Conservation (phyloP, 305 asterid genomes). For the Fraxinus sp. region DNA sequence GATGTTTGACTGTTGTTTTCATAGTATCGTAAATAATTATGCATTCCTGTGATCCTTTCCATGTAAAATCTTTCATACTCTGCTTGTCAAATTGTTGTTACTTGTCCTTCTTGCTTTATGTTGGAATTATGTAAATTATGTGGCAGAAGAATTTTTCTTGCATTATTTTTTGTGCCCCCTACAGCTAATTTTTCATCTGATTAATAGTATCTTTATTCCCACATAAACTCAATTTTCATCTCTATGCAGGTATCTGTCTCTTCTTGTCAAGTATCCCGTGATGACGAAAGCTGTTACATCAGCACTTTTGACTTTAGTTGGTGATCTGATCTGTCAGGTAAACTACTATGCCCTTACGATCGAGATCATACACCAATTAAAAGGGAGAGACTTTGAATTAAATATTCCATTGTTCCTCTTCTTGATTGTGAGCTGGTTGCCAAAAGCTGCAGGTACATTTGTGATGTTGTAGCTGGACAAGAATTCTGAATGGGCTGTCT, state of each 20-base stretch:
- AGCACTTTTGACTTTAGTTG: constrained; percentile 61
- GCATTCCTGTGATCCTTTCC: background rate
- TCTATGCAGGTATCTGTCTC: constrained; percentile 64
- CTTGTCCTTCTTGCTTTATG: background rate
- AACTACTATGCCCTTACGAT: constrained; percentile 12
- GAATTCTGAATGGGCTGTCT: background rate
- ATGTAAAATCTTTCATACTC: background rate
- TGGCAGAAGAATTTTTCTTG: background rate
- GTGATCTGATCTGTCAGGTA: constrained; percentile 85
- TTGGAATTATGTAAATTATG: background rate
- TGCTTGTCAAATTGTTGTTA: background rate
- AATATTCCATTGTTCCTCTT: background rate
- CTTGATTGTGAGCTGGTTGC: constrained; percentile 4
- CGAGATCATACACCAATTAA: background rate
- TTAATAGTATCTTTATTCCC: background rate
- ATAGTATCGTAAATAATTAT: background rate
- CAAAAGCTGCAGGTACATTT: background rate
- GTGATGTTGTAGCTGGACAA: background rate
- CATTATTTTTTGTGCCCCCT: background rate
- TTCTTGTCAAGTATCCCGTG: constrained; percentile 74
- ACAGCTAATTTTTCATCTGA: background rate
- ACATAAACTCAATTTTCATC: background rate
- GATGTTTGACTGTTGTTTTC: background rate
- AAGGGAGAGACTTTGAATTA: background rate
- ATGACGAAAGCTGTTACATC: constrained; percentile 76